These are phyloP conservation scores for Phytophthora pseudosyringae DNA, from an alignment of 352 stramenopile species.

Conservation along the genomic window DNA sequence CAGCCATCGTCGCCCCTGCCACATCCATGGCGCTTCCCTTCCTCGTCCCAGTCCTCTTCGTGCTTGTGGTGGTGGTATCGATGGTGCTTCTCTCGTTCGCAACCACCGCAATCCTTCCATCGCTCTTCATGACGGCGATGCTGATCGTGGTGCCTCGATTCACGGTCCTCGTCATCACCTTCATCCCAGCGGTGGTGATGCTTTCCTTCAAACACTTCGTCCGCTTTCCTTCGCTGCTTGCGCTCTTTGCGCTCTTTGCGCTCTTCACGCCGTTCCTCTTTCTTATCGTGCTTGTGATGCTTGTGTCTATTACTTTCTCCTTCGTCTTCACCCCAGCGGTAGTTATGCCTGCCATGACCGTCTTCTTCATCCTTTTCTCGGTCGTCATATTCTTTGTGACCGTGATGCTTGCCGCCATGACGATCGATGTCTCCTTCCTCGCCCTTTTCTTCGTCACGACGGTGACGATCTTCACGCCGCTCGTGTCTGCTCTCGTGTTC, in stretches of 20 bases:
- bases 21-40: slow-evolving; percentile 14
- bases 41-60: slow-evolving; percentile 16
- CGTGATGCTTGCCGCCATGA: slow-evolving; percentile 13
- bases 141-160: slow-evolving; percentile 5
- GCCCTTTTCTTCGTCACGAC: slow-evolving; percentile 9
- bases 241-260: slow-evolving; percentile 15
- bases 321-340: slow-evolving; percentile 11
- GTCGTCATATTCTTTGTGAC: slow-evolving; percentile 2
- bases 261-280: slow-evolving; percentile 26
- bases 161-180: slow-evolving; percentile 1
- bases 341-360: slow-evolving; percentile 5
- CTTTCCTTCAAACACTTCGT: slow-evolving; percentile 13
- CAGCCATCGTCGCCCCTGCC: slow-evolving; percentile 11
- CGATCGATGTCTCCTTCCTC: slow-evolving; percentile 1
- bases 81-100: slow-evolving; percentile 11
- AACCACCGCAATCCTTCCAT: slow-evolving; percentile 15
- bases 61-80: slow-evolving; percentile 18
- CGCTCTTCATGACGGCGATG: slow-evolving; percentile 12
- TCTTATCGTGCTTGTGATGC: slow-evolving; percentile 21
- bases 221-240: slow-evolving; percentile 9
- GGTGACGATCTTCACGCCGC: slow-evolving; percentile 2
- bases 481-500: slow-evolving; percentile 9
- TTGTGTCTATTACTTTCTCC: slow-evolving; percentile 4
- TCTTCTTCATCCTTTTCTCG: background rate
- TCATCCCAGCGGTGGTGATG: slow-evolving; percentile 10